Percentiles rank a stretch among this genome's conserved stretches.
Evolutionary conservation across 176 grass and related monocot genomes (phyloP).

Genomic region (Secale cereale): DNA sequence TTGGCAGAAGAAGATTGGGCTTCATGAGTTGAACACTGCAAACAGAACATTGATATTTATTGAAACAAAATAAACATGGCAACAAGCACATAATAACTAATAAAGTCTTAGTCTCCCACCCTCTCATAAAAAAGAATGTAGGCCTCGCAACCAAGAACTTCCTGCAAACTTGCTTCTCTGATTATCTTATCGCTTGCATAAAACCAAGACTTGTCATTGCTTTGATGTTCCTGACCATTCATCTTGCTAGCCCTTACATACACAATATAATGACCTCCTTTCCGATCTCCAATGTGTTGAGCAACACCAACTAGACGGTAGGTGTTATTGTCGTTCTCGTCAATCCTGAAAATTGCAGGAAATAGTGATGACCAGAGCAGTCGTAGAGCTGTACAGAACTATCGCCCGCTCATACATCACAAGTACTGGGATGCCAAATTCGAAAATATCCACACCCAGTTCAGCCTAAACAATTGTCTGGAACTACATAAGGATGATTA

Average conservation of each 20-base stretch:
- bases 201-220: slow-evolving; percentile 38
- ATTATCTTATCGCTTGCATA: slow-evolving; percentile 48
- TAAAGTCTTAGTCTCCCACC: slow-evolving; percentile 14
- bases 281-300: slow-evolving; percentile 62
- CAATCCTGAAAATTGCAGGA: slow-evolving; percentile 37
- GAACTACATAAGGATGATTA: too few species aligned
- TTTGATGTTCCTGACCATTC: slow-evolving; percentile 20
- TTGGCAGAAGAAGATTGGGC: too few species aligned
- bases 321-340: slow-evolving; percentile 35
- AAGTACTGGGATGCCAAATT: neutral
- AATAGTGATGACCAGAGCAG: slow-evolving; percentile 15
- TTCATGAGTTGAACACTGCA: too few species aligned
- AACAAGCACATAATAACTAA: too few species aligned
- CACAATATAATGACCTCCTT: slow-evolving; percentile 62
- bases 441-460: too few species aligned
- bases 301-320: slow-evolving; percentile 65
- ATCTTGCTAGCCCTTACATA: slow-evolving; percentile 54
- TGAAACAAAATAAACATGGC: too few species aligned
- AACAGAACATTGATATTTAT: too few species aligned
- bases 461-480: too few species aligned
- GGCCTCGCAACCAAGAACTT: slow-evolving; percentile 53
- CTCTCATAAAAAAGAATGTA: slow-evolving; percentile 70
- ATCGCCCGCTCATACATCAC: too few species aligned
- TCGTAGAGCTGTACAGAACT: neutral
- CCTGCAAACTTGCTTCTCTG: slow-evolving; percentile 34